Conservation (phyloP, 2,329 filamentous ascomycete genomes). For the Aspergillus chevalieri region DNA sequence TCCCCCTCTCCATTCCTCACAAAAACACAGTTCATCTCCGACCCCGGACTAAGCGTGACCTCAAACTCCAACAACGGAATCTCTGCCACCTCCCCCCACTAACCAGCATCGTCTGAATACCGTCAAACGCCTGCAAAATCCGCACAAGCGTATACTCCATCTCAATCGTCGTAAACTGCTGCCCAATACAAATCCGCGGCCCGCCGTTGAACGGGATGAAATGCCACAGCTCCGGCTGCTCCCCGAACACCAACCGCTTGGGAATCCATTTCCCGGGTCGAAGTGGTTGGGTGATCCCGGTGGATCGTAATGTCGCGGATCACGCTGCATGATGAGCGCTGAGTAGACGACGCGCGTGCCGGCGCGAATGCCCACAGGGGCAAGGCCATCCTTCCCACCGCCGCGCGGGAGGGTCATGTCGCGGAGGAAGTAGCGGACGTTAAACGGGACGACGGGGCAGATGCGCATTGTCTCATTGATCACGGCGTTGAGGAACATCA, state of each 20-base stretch:
- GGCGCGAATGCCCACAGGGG: conserved; percentile 42
- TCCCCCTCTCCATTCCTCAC: conserved; percentile 20
- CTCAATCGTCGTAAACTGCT: conserved; percentile 56
- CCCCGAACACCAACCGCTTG: conserved; percentile 45
- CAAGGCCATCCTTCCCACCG: conserved; percentile 44
- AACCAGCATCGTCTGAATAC: conserved; percentile 28
- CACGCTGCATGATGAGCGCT: conserved; percentile 48
- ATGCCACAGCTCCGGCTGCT: conserved; percentile 50
- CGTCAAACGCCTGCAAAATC: conserved; percentile 38
- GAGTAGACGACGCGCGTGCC: conserved; percentile 47
- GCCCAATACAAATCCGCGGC: conserved; percentile 51
- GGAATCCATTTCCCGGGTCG: conserved; percentile 43
- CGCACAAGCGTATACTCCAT: conserved; percentile 48
- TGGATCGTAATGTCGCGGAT: conserved; percentile 44
- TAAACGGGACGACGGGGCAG: conserved; percentile 74
- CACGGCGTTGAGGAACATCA: conserved; percentile 69
- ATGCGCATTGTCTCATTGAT: conserved; percentile 73
- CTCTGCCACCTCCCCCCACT: conserved; percentile 24
- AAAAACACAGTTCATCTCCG: conserved; percentile 37
- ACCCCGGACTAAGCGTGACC: conserved; percentile 33
- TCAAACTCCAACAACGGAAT: conserved; percentile 33
- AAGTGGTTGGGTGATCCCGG: conserved; percentile 31
- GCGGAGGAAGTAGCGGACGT: conserved; percentile 63
- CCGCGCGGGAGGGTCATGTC: conserved; percentile 70
- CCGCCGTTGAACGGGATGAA: conserved; percentile 52